These are phyloP conservation scores for Fusarium citri DNA, from an alignment of 2,329 filamentous ascomycete genomes.

Conservation along the genomic window DNA sequence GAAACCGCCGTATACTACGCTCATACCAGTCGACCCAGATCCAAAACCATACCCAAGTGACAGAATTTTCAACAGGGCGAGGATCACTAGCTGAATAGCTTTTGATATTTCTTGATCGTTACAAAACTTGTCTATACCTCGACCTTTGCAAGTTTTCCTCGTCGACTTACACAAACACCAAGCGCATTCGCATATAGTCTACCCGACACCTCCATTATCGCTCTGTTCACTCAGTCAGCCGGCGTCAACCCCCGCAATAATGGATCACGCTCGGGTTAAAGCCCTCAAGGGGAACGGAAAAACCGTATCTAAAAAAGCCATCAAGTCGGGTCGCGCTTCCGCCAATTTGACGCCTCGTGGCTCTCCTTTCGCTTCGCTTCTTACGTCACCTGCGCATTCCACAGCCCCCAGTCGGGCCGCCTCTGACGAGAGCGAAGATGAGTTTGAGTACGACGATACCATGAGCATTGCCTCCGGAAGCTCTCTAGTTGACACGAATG, in stretches of 20 bases:
- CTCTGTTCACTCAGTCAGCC: neutral
- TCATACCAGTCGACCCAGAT: slow-evolving; percentile 38
- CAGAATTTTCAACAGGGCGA: slow-evolving; percentile 30
- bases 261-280: slow-evolving; percentile 75
- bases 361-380: slow-evolving; percentile 69
- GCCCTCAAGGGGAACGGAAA: slow-evolving; percentile 77
- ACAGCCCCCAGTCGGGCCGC: slow-evolving; percentile 70
- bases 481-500: slow-evolving; percentile 65
- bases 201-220: neutral
- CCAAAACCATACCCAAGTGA: slow-evolving; percentile 42
- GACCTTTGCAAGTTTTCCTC: slow-evolving; percentile 42
- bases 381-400: slow-evolving; percentile 69
- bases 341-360: slow-evolving; percentile 66
- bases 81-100: slow-evolving; percentile 42
- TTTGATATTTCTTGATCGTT: slow-evolving; percentile 21
- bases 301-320: slow-evolving; percentile 76
- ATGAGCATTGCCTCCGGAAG: slow-evolving; percentile 56
- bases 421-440: slow-evolving; percentile 70
- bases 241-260: slow-evolving; percentile 45
- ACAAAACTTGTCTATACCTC: slow-evolving; percentile 15
- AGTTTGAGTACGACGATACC: slow-evolving; percentile 59
- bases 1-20: slow-evolving; percentile 33
- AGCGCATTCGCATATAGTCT: neutral
- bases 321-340: slow-evolving; percentile 68
- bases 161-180: slow-evolving; percentile 23